Percentiles rank a stretch among this genome's conserved stretches.
These are phyloP conservation scores for Termitomyces sp. DNA, from an alignment of 768 basidiomycete genomes.

Conservation along the genomic window DNA sequence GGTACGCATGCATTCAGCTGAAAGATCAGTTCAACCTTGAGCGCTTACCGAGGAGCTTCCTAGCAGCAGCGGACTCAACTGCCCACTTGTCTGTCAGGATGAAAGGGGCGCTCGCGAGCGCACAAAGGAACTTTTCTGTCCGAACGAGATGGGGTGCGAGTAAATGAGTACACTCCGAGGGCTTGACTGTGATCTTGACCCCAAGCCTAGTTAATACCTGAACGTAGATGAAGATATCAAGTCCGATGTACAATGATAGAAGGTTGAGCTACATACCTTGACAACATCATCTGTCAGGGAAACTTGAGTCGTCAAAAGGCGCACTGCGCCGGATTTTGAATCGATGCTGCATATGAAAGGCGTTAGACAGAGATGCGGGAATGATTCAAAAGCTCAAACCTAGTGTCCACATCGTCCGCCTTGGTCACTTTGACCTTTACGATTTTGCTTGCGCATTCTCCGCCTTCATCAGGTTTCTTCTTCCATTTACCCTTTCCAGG, in stretches of 20 bases:
- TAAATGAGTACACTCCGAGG: conserved; percentile 75
- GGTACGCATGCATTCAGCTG: neutral
- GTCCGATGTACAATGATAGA: neutral
- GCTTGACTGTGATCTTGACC: conserved; percentile 53
- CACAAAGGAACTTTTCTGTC: conserved; percentile 86
- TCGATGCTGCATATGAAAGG: conserved; percentile 1
- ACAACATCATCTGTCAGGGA: conserved; percentile 48
- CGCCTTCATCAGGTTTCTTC: conserved; percentile 17
- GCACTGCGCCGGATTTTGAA: conserved; percentile 22
- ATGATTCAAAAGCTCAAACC: neutral
- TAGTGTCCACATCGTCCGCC: conserved; percentile 8
- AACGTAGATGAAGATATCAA: neutral
- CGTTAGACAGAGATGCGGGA: neutral
- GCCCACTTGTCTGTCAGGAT: conserved; percentile 72
- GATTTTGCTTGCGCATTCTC: conserved; percentile 3
- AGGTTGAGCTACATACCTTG: conserved; percentile 40
- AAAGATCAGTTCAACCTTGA: neutral
- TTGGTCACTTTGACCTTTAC: conserved; percentile 15
- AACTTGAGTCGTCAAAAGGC: conserved; percentile 68
- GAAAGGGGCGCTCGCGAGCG: conserved; percentile 56
- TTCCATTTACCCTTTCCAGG: conserved; percentile 16
- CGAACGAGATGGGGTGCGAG: conserved; percentile 64
- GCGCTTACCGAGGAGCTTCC: conserved; percentile 58
- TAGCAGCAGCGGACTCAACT: conserved; percentile 47
- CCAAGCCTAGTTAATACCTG: conserved; percentile 66